Conservation (phyloP, 129 eudicot genomes). For the Arctium lappa region DNA sequence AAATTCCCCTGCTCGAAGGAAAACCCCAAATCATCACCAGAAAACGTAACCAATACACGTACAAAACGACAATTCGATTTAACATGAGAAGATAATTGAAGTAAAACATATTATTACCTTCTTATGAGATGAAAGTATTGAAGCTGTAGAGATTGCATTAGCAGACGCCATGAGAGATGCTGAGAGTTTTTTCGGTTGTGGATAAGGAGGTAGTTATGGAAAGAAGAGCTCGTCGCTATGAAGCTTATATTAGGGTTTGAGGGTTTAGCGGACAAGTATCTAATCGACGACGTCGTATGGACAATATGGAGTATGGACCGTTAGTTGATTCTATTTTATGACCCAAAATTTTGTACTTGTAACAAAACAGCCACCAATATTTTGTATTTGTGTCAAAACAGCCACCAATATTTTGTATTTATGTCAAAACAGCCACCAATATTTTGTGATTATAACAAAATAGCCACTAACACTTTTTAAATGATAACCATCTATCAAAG, state of each 20-base stretch:
- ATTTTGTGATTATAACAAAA: not conserved
- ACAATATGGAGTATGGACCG: not conserved
- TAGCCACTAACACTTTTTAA: not conserved
- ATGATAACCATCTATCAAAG: not conserved
- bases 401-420: not conserved
- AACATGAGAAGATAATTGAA: not conserved
- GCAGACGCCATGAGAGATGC: conserved; percentile 60
- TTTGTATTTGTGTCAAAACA: not conserved
- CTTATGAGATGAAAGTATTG: conserved; percentile 48
- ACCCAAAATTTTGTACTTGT: not conserved
- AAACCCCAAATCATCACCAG: conserved; percentile 20
- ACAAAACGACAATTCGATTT: not conserved
- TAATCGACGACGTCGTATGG: conserved; percentile 12
- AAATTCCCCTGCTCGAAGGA: conserved; percentile 38
- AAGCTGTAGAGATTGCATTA: conserved; percentile 68
- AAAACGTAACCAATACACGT: not conserved
- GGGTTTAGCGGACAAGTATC: conserved; percentile 14
- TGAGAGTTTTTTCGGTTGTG: conserved; percentile 6
- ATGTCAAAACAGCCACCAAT: not conserved
- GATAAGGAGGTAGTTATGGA: conserved; percentile 27
- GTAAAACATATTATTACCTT: conserved; percentile 25
- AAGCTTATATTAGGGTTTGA: conserved; percentile 30
- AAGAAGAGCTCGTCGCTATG: conserved; percentile 8
- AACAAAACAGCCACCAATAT: not conserved
- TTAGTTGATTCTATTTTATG: not conserved